Evolutionary conservation across 2,329 filamentous ascomycete genomes (phyloP).

Genomic region (Pseudofabraea citricarpa): DNA sequence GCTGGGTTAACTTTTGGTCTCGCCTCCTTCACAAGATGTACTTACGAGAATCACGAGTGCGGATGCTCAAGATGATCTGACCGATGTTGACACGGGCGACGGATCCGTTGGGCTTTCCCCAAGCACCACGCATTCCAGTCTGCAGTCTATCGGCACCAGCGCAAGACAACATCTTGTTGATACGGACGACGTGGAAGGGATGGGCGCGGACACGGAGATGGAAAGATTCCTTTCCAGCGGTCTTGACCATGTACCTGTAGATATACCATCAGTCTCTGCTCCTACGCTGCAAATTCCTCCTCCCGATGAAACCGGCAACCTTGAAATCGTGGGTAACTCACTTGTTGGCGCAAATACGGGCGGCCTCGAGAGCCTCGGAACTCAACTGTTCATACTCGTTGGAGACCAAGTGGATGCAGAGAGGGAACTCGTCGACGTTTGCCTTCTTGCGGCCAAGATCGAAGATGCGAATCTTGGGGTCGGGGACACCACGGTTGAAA

Average conservation of each 20-base stretch:
- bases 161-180: constrained; percentile 99
- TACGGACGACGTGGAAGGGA: constrained; percentile 99
- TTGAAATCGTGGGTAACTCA: constrained; percentile 32
- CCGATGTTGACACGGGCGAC: constrained; percentile 99
- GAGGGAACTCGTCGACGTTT: constrained; percentile 98
- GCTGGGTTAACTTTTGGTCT: too few species aligned
- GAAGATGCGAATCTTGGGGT: constrained; percentile 91
- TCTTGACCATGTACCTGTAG: constrained; percentile 58
- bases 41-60: constrained; percentile 89
- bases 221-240: constrained; percentile 68
- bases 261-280: constrained; percentile 6
- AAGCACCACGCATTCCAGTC: constrained; percentile 99
- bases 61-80: constrained; percentile 96
- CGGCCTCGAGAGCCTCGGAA: constrained; percentile 98
- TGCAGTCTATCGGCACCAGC: constrained; percentile 99
- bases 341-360: constrained; percentile 99
- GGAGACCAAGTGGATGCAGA: constrained; percentile 98
- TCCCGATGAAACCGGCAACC: not conserved
- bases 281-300: not conserved
- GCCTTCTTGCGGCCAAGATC: constrained; percentile 98
- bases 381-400: constrained; percentile 99
- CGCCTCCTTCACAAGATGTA: too few species aligned
- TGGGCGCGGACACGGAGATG: constrained; percentile 80
- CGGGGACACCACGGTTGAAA: constrained; percentile 98
- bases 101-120: constrained; percentile 98